Conservation (phyloP, 257 asterid species). For the Nicotiana obtusifolia region DNA sequence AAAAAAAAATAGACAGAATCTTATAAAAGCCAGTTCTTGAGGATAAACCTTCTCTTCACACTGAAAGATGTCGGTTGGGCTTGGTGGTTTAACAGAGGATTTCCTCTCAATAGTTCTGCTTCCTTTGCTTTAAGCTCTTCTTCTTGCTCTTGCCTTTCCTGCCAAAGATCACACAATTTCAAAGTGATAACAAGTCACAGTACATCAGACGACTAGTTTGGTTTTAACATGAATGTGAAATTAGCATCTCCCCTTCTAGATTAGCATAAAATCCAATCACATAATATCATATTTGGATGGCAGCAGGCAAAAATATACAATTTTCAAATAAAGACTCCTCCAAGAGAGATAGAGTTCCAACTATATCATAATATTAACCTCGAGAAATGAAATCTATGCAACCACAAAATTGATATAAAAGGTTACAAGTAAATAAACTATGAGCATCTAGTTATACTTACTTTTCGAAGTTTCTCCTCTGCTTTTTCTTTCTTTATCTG, state of each 20-base stretch:
- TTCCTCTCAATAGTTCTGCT: constrained; percentile 80
- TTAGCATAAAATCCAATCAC: not conserved
- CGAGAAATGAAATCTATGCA: not conserved
- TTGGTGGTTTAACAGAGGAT: constrained; percentile 56
- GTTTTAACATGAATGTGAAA: not conserved
- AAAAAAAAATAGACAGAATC: not conserved
- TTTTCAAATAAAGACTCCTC: not conserved
- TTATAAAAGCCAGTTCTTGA: not conserved
- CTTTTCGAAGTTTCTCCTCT: constrained; percentile 77
- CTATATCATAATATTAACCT: not conserved
- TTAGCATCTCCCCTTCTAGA: not conserved
- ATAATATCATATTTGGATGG: not conserved
- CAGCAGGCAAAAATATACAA: not conserved
- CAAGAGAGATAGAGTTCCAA: not conserved
- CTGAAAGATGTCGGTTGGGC: constrained; percentile 56
- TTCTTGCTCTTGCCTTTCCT: constrained; percentile 69
- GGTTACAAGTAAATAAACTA: not conserved
- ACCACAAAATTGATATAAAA: not conserved
- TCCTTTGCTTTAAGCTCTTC: constrained; percentile 86
- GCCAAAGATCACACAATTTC: constrained; percentile 16
- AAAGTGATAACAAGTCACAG: not conserved
- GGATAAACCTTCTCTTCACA: constrained; percentile 69
- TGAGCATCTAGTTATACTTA: constrained; percentile 24
- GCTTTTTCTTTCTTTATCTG: constrained; percentile 86
- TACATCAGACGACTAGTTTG: not conserved